Evolutionary conservation across 225 moss, liverwort and hornwort species (phyloP).

Genomic region (Neckera pumila): DNA sequence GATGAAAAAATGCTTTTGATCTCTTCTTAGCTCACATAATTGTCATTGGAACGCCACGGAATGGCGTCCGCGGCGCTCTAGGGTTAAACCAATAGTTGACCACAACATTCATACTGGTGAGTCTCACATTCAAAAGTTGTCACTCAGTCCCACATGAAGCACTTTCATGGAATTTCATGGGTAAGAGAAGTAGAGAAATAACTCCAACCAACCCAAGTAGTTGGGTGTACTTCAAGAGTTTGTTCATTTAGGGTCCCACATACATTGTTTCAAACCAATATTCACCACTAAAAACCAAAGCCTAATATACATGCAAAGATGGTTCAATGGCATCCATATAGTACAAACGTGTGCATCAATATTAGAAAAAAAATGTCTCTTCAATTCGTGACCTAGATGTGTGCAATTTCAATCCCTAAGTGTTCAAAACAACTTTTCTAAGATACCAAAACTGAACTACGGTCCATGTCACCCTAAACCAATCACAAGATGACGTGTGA

Average conservation of each 20-base stretch:
- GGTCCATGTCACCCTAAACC: too few species aligned
- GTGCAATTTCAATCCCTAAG: neutral
- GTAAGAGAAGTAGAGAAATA: neutral
- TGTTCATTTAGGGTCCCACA: fast-evolving
- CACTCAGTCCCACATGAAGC: neutral
- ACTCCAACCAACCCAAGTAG: neutral
- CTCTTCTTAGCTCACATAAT: too few species aligned
- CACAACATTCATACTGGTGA: neutral
- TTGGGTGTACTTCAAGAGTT: fast-evolving
- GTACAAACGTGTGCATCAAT: neutral
- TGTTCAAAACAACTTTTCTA: neutral
- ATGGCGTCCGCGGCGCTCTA: too few species aligned
- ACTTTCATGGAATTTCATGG: neutral
- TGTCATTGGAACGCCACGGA: too few species aligned
- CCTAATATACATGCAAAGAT: neutral
- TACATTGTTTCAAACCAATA: neutral
- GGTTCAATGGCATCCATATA: neutral
- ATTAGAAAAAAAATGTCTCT: neutral
- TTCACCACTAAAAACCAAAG: neutral
- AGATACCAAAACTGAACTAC: neutral
- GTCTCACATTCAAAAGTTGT: neutral
- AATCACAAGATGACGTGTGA: neutral
- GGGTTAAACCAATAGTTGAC: neutral
- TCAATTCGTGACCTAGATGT: slow-evolving; percentile 23
- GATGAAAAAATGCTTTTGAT: too few species aligned